Base-by-base conservation (phyloP, 306 rosid species). In the Echinosophora koreensis region DNA sequence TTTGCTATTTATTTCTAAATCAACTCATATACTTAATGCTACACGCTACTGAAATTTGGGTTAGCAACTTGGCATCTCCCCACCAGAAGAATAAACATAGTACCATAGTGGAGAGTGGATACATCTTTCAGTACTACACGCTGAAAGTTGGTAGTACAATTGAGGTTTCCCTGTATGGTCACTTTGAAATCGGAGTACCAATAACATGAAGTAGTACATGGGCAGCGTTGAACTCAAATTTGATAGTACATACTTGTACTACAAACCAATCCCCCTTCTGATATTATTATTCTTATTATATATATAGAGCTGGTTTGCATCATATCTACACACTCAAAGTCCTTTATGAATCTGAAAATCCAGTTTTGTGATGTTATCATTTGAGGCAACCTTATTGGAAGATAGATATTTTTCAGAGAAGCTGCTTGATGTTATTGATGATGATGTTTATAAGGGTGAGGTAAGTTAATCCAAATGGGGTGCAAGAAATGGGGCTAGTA, bases 201-300 rank as follows among this genome's bases (percentile, higher is more conserved):
- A 38, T 27, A 50, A 65, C 49, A 47, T 30, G 3, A 63, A 68
- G 81, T 41, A 80, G 87, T 74, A 83, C 83, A 73, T 0, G 22
- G 32, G 14, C 17, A 80, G 11, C 37, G 35, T 67, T 77, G 60
- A 51, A 77, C 69, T 27, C 12, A 8, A 42, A 66, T 46, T 49
- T 54, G 59, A n/a, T 54, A 76, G 88, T 84, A 81, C 88, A 80
- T 34, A 30, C 49, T 46, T 72, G 88, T 84, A 81, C 85, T 65
- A 10, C 74, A 58, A 65, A n/a, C 22, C 52, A 17, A n/a, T 11
- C 66, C 15, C 54, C 27, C 15, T 18, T 63, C 2, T 42, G 17
- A 12, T 32, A 30, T 14, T 57, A 30, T 30, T 30, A 30, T 30
- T 22, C 22, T 6, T 6, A 46, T 6, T 16, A 49, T 41, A 80